phyloP scores from a whole-genome alignment of 768 basidiomycete species.

The Leccinum longicurvipes region DNA sequence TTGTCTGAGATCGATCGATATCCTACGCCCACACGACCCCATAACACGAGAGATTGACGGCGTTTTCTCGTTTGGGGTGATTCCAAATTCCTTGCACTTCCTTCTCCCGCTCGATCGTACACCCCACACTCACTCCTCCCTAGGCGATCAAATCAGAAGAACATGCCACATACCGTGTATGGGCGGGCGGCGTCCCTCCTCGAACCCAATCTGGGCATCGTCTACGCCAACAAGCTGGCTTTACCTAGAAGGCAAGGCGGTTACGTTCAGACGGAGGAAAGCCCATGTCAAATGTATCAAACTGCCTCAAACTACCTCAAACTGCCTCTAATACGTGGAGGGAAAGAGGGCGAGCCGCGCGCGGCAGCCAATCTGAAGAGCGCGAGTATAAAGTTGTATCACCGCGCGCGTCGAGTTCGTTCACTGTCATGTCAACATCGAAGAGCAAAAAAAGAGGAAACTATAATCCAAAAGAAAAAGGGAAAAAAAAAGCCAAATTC shows the following conservation, averaged over 20 bases:
- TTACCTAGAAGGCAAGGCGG: slow-evolving; percentile 45
- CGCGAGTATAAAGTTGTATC: background rate
- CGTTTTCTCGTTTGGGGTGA: background rate
- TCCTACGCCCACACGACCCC: too few relatives aligned
- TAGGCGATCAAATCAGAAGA: too few relatives aligned
- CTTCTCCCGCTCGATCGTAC: too few relatives aligned
- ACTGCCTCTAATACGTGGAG: slow-evolving; percentile 13
- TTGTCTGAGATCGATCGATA: background rate
- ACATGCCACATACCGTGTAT: too few relatives aligned
- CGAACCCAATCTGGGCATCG: background rate
- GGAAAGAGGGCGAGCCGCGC: background rate
- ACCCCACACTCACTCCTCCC: too few relatives aligned
- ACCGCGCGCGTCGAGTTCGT: background rate
- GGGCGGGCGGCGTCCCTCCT: too few relatives aligned
- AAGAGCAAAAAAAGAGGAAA: background rate
- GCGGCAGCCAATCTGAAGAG: background rate
- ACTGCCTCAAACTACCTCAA: slow-evolving; percentile 31
- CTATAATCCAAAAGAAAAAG: background rate
- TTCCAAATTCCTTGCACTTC: background rate
- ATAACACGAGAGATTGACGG: too few relatives aligned
- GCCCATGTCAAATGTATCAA: slow-evolving; percentile 59
- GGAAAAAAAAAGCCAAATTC: background rate
- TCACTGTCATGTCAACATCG: too few relatives aligned
- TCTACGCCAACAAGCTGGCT: background rate
- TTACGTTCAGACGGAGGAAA: slow-evolving; percentile 57